These are phyloP conservation scores for Byssochlamys sp. DNA, from an alignment of 2,329 filamentous ascomycete genomes.

Conservation along the genomic window DNA sequence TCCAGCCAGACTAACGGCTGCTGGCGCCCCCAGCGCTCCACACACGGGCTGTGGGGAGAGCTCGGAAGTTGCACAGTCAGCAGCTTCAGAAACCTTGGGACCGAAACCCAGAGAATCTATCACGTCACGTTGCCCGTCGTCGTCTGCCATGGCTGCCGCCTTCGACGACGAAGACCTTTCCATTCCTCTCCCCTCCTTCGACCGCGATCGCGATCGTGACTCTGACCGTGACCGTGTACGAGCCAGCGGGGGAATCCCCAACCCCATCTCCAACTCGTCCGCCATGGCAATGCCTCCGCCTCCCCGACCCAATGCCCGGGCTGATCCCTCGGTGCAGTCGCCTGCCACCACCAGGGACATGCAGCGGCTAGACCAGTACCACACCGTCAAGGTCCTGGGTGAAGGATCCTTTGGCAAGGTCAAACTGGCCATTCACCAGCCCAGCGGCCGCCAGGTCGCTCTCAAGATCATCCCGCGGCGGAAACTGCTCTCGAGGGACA, in stretches of 20 bases:
- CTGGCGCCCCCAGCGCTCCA: not conserved
- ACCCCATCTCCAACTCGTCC: slow-evolving; percentile 19
- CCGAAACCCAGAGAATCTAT: slow-evolving; percentile 19
- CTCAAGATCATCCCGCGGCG: slow-evolving; percentile 95
- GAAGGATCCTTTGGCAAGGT: slow-evolving; percentile 98
- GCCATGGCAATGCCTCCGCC: slow-evolving; percentile 31
- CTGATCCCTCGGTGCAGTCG: slow-evolving; percentile 29
- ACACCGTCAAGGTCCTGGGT: slow-evolving; percentile 77
- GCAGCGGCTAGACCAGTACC: slow-evolving; percentile 85
- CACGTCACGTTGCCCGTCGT: slow-evolving; percentile 27
- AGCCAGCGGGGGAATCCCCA: slow-evolving; percentile 11
- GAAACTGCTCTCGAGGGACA: slow-evolving; percentile 91
- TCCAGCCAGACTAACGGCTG: not conserved
- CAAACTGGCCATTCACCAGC: slow-evolving; percentile 85
- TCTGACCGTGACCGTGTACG: slow-evolving; percentile 14
- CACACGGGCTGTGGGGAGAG: not conserved
- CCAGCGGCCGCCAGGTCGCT: slow-evolving; percentile 88
- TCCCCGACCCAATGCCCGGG: slow-evolving; percentile 22
- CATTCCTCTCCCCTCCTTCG: slow-evolving; percentile 50
- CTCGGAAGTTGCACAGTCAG: slow-evolving; percentile 12
- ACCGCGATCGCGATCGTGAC: slow-evolving; percentile 16
- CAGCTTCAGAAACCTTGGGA: slow-evolving; percentile 7
- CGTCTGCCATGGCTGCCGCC: slow-evolving; percentile 26
- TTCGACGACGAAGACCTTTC: slow-evolving; percentile 77
- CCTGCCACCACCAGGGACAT: slow-evolving; percentile 49